Evolutionary conservation across 163 green algal genomes (phyloP).

Genomic region (Scenedesmus sp.): DNA sequence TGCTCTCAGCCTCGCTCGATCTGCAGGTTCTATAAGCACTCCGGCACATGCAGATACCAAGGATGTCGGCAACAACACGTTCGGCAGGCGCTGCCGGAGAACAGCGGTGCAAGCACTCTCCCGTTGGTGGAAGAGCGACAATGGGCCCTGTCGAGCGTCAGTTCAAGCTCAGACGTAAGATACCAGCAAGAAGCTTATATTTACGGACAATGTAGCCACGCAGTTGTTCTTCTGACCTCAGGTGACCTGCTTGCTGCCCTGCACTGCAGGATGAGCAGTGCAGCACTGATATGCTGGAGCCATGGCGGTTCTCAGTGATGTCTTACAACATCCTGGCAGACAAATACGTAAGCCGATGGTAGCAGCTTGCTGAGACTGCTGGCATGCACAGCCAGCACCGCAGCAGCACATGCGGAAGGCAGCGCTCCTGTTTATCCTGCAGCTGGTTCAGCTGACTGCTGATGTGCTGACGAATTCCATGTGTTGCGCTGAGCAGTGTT

Average conservation of each 20-base stretch:
- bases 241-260: background rate
- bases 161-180: background rate
- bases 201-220: background rate
- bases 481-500: background rate
- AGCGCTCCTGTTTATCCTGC: too few species aligned
- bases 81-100: background rate
- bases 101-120: background rate
- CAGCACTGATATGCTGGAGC: background rate
- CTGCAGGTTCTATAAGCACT: conserved; percentile 16
- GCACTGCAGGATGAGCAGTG: conserved; percentile 23
- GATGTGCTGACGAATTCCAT: too few species aligned
- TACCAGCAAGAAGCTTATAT: background rate
- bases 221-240: background rate
- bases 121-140: conserved; percentile 18
- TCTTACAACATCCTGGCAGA: conserved; percentile 88
- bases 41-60: conserved; percentile 16
- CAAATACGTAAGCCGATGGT: conserved; percentile 58
- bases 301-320: conserved; percentile 67
- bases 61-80: background rate
- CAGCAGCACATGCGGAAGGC: background rate
- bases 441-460: too few species aligned
- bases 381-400: background rate
- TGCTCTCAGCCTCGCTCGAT: background rate
- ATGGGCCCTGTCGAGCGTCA: background rate
- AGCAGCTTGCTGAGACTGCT: background rate